A percentile compares a stretch with the other conserved stretches of the same genome.
phyloP scores from a whole-genome alignment of 106 monocot species.

The Apostasia ramifera region DNA sequence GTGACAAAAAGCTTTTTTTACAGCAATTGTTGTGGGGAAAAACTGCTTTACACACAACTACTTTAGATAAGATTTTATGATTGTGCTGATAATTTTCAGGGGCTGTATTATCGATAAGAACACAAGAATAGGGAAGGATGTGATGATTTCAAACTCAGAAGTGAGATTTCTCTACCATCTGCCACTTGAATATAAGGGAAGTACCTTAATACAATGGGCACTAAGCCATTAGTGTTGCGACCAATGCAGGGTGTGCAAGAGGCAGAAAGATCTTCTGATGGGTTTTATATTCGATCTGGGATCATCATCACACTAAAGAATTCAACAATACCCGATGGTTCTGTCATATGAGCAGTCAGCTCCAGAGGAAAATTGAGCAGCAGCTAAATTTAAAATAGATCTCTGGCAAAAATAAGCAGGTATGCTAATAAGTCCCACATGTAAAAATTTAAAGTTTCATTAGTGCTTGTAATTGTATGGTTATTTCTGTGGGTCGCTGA shows the following conservation, averaged over 20 bases:
- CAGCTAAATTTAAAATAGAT: too few species aligned
- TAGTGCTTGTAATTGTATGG: too few species aligned
- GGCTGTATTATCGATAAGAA: slow-evolving; percentile 76
- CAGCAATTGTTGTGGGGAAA: not conserved
- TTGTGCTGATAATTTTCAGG: slow-evolving; percentile 18
- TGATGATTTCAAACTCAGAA: slow-evolving; percentile 52
- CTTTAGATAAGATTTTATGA: not conserved
- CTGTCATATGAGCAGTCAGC: slow-evolving; percentile 24
- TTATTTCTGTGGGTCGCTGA: too few species aligned
- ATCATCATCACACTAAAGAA: slow-evolving; percentile 49
- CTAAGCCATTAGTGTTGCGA: not conserved
- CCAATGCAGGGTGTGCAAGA: slow-evolving; percentile 46
- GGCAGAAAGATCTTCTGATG: slow-evolving; percentile 48
- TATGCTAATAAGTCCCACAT: too few species aligned
- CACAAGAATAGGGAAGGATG: slow-evolving; percentile 70
- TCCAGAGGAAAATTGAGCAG: too few species aligned
- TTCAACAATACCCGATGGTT: slow-evolving; percentile 47
- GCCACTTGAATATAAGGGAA: not conserved
- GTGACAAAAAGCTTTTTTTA: too few species aligned
- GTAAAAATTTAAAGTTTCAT: too few species aligned
- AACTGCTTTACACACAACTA: not conserved
- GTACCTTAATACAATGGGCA: not conserved
- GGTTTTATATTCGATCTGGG: slow-evolving; percentile 61
- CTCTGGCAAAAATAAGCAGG: too few species aligned
- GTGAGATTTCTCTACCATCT: slow-evolving; percentile 17